Evolutionary conservation across 2,329 filamentous ascomycete species (phyloP).

Genomic region (Nectriaceae sp.): DNA sequence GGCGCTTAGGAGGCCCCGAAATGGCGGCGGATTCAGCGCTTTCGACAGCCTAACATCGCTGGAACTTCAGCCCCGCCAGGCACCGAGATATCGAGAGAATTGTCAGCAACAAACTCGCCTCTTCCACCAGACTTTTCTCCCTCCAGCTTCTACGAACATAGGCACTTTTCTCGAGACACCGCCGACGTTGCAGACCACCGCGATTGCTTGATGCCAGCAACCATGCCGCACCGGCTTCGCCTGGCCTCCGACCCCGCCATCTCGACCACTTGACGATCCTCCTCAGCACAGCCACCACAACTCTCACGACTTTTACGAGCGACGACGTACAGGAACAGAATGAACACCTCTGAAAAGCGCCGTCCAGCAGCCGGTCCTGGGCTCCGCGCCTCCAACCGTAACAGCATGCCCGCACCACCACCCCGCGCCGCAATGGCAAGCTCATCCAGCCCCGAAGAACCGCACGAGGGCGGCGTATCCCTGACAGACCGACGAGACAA

Average conservation of each 20-base stretch:
- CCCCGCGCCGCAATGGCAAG: constrained; percentile 32
- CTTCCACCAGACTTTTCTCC: too few species aligned
- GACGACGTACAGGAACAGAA: too few species aligned
- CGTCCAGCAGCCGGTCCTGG: constrained; percentile 34
- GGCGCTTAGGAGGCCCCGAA: too few species aligned
- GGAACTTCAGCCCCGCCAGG: too few species aligned
- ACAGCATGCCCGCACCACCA: constrained; percentile 32
- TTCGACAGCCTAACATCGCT: too few species aligned
- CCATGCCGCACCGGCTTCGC: constrained; percentile 32
- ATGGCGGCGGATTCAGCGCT: too few species aligned
- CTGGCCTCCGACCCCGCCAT: constrained; percentile 28
- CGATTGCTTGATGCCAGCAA: constrained; percentile 23
- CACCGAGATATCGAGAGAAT: too few species aligned
- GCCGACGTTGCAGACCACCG: too few species aligned
- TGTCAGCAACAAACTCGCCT: too few species aligned
- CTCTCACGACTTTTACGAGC: not conserved
- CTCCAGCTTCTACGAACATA: too few species aligned
- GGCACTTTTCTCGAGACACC: too few species aligned
- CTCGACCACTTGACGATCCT: constrained; percentile 26
- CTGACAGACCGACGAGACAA: constrained; percentile 22
- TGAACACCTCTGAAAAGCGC: constrained; percentile 49
- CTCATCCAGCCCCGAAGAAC: constrained; percentile 27
- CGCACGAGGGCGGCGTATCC: constrained; percentile 22
- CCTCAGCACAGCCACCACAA: not conserved
- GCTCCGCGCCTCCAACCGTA: constrained; percentile 28